These are phyloP conservation scores for Venturia nashicola DNA, from an alignment of 2,329 filamentous ascomycete genomes.

Conservation along the genomic window DNA sequence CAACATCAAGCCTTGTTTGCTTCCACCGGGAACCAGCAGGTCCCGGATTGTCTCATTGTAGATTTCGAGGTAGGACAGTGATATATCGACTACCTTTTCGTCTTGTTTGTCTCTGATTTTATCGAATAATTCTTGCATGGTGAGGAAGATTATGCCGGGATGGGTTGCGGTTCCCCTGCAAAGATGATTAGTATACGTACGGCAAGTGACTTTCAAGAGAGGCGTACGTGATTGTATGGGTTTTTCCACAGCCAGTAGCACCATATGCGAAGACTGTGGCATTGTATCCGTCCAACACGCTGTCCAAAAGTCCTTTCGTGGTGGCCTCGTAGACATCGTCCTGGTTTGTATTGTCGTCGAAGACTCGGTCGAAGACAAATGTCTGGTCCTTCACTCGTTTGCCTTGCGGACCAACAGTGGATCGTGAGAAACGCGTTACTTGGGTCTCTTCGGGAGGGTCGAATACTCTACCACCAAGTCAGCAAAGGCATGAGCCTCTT, in stretches of 20 bases:
- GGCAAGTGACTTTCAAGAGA: neutral
- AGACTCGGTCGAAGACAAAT: conserved; percentile 91
- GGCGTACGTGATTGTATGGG: conserved; percentile 67
- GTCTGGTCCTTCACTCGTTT: conserved; percentile 96
- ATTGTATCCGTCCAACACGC: conserved; percentile 94
- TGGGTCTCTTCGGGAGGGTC: conserved; percentile 93
- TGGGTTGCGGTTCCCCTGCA: conserved; percentile 66
- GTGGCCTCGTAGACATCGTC: conserved; percentile 92
- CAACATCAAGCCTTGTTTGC: conserved; percentile 76
- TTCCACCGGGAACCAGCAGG: conserved; percentile 72
- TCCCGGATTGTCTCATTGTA: conserved; percentile 99
- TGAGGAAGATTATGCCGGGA: conserved; percentile 95
- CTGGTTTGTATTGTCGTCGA: conserved; percentile 89
- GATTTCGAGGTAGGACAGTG: conserved; percentile 91
- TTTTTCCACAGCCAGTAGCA: conserved; percentile 95
- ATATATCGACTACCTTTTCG: conserved; percentile 81
- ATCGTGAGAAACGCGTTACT: conserved; percentile 74
- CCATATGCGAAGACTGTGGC: conserved; percentile 98
- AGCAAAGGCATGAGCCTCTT: neutral
- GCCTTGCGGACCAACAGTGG: conserved; percentile 62
- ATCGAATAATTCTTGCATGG: conserved; percentile 98
- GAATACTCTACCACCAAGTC: conserved; percentile 58
- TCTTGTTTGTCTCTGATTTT: conserved; percentile 77
- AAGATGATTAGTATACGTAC: neutral
- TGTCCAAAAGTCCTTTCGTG: conserved; percentile 80